These are phyloP conservation scores for Cicer chorassanicum DNA, from an alignment of 306 rosid genomes.

Conservation along the genomic window DNA sequence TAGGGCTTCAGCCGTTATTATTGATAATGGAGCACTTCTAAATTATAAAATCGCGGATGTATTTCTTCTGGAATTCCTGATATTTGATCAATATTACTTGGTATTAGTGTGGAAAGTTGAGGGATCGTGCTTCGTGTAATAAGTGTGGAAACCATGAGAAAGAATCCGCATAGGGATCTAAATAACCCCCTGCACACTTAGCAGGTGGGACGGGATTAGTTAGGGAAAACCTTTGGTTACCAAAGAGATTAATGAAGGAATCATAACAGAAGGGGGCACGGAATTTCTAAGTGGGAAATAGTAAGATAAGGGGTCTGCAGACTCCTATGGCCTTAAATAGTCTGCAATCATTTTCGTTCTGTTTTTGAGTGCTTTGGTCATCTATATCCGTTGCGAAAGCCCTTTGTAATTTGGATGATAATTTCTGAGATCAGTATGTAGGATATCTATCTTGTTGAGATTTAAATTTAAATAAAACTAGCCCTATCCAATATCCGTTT, in stretches of 20 bases:
- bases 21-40: neutral
- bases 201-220: neutral
- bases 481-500: conserved; percentile 9
- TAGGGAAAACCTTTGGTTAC: neutral
- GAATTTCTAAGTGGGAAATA: conserved; percentile 19
- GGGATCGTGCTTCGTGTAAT: neutral
- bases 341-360: conserved; percentile 22
- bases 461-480: neutral
- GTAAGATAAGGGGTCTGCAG: conserved; percentile 28
- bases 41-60: neutral
- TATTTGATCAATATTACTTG: neutral
- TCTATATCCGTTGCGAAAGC: neutral
- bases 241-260: neutral
- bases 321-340: conserved; percentile 4
- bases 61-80: conserved; percentile 9
- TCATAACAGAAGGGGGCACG: neutral
- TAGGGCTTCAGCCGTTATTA: neutral
- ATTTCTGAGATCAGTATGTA: neutral
- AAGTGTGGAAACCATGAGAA: neutral
- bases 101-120: conserved; percentile 5
- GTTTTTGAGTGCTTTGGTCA: conserved; percentile 13
- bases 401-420: conserved; percentile 22
- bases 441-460: neutral
- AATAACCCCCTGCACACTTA: neutral
- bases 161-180: neutral